Percentiles rank a stretch among this genome's conserved stretches.
Evolutionary conservation across 179 eudicot species (phyloP).

Genomic region (Monotropa hypopitys): DNA sequence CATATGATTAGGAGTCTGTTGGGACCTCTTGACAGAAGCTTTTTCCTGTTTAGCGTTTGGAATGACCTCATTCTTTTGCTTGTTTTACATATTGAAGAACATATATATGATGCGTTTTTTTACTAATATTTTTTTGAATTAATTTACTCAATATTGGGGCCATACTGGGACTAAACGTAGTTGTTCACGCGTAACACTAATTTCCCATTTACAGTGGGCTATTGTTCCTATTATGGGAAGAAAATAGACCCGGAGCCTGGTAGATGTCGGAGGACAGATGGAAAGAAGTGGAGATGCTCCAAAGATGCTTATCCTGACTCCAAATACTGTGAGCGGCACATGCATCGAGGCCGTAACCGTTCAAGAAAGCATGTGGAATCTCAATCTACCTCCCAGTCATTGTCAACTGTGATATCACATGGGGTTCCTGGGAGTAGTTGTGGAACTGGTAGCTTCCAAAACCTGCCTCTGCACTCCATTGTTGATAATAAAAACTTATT

Average conservation of each 20-base stretch:
- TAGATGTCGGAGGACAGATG: slow-evolving; percentile 44
- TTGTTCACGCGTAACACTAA: not conserved
- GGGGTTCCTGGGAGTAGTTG: slow-evolving; percentile 21
- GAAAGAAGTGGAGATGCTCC: slow-evolving; percentile 47
- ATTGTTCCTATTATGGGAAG: slow-evolving; percentile 43
- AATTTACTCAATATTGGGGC: not conserved
- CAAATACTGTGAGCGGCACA: slow-evolving; percentile 53
- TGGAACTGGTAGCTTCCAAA: slow-evolving; percentile 23
- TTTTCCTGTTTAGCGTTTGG: not conserved
- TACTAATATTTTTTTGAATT: not conserved
- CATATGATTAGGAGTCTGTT: not conserved
- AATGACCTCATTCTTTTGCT: not conserved
- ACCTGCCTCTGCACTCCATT: slow-evolving; percentile 24
- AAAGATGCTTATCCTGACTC: slow-evolving; percentile 48
- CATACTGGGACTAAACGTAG: not conserved
- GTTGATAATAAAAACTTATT: slow-evolving; percentile 16
- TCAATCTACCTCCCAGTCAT: slow-evolving; percentile 35
- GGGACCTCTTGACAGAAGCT: not conserved
- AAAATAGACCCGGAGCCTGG: slow-evolving; percentile 50
- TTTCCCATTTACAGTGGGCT: slow-evolving; percentile 26
- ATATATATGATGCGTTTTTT: not conserved
- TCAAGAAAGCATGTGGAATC: slow-evolving; percentile 65
- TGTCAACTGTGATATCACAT: slow-evolving; percentile 26
- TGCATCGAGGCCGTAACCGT: slow-evolving; percentile 53
- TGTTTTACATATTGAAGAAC: not conserved